These are phyloP conservation scores for Calonectria crousiana DNA, from an alignment of 2,329 filamentous ascomycete species.

Conservation along the genomic window DNA sequence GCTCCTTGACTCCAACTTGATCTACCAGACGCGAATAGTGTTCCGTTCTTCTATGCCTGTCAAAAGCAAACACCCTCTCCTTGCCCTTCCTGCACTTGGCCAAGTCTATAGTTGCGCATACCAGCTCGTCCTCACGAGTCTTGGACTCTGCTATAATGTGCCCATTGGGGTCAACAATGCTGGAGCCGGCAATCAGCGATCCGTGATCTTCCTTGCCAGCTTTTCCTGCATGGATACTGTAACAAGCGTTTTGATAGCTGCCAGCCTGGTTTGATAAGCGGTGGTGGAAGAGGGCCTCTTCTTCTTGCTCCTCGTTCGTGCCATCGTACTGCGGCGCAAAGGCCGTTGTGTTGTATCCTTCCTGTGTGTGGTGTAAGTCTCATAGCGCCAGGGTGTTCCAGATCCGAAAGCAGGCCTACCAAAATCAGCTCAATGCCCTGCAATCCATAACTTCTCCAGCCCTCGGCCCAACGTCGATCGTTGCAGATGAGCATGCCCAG, in stretches of 20 bases:
- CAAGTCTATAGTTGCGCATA: slow-evolving; percentile 63
- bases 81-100: slow-evolving; percentile 60
- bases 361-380: slow-evolving; percentile 6
- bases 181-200: slow-evolving; percentile 60
- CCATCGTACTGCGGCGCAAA: slow-evolving; percentile 58
- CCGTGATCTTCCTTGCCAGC: slow-evolving; percentile 61
- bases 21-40: slow-evolving; percentile 54
- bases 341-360: slow-evolving; percentile 63
- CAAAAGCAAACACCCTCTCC: slow-evolving; percentile 60
- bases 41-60: slow-evolving; percentile 56
- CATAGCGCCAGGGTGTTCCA: neutral
- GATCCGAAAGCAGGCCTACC: slow-evolving; percentile 8
- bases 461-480: slow-evolving; percentile 66
- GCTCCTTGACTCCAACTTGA: slow-evolving; percentile 52
- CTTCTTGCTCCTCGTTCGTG: slow-evolving; percentile 55
- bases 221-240: slow-evolving; percentile 61
- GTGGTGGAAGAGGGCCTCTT: slow-evolving; percentile 63
- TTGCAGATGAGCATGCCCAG: slow-evolving; percentile 69
- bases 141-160: slow-evolving; percentile 62
- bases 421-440: slow-evolving; percentile 51
- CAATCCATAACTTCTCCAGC: slow-evolving; percentile 64
- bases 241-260: slow-evolving; percentile 65
- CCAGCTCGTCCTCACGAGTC: slow-evolving; percentile 61
- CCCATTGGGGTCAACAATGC: slow-evolving; percentile 62
- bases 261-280: slow-evolving; percentile 64